Percentiles rank a stretch among this genome's conserved stretches.
Conservation (phyloP, 345 rosid species). For the Diplotaxis tenuifolia region DNA sequence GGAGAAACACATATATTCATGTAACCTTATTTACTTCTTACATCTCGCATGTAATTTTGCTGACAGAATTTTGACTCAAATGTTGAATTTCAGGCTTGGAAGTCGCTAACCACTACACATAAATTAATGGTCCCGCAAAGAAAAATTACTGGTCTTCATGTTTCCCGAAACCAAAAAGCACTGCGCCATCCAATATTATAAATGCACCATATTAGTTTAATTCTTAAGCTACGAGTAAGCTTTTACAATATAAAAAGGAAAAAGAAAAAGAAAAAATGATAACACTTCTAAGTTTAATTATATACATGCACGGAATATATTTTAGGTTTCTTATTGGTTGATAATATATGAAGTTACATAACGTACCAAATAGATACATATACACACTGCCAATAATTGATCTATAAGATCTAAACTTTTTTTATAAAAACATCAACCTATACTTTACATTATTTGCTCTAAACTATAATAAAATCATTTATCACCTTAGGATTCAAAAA, state of each 20-base stretch:
- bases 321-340: not conserved
- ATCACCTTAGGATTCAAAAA: not conserved
- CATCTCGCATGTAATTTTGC: slow-evolving; percentile 19
- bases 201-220: not conserved
- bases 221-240: not conserved
- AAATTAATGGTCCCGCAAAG: slow-evolving; percentile 6
- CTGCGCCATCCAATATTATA: not conserved
- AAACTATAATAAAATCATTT: not conserved
- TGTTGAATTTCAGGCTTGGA: slow-evolving; percentile 23
- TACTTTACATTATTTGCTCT: not conserved
- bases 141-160: slow-evolving; percentile 9
- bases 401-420: not conserved
- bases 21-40: not conserved
- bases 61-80: slow-evolving; percentile 25
- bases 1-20: not conserved
- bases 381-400: slow-evolving; percentile 24
- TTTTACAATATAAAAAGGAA: not conserved
- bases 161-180: slow-evolving; percentile 7
- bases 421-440: not conserved
- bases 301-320: not conserved
- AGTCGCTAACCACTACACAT: slow-evolving; percentile 7
- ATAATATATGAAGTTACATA: slow-evolving; percentile 8
- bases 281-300: not conserved
- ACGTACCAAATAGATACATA: not conserved
- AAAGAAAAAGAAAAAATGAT: not conserved